Evolutionary conservation across 139 green algal genomes (phyloP).

Genomic region (Asterochloris sp.): DNA sequence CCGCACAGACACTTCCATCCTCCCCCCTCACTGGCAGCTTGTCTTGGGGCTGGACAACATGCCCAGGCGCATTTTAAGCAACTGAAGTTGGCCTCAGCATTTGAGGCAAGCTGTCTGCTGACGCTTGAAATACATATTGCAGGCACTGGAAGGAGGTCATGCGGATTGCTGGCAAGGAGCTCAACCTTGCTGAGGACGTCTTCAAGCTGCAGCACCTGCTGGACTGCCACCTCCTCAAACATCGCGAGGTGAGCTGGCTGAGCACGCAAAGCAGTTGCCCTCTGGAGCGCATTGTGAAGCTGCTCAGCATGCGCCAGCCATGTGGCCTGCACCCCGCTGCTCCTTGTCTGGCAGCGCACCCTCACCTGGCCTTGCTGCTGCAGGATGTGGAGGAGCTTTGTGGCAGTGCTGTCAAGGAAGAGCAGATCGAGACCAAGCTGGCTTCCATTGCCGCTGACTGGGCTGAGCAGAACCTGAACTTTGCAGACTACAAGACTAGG

Average conservation of each 20-base stretch:
- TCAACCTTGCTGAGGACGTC: slow-evolving; percentile 82
- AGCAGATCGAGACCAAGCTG: slow-evolving; percentile 88
- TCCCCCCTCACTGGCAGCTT: too few species aligned
- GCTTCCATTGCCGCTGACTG: slow-evolving; percentile 43
- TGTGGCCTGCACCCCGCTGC: too few species aligned
- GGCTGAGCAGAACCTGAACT: slow-evolving; percentile 51
- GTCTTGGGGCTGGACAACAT: too few species aligned
- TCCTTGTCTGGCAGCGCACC: too few species aligned
- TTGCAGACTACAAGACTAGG: slow-evolving; percentile 88
- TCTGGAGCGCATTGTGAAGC: too few species aligned
- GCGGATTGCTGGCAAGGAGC: slow-evolving; percentile 64
- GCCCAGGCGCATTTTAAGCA: neutral
- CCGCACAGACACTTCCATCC: neutral
- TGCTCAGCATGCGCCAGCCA: too few species aligned
- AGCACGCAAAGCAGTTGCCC: too few species aligned
- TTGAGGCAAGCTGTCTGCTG: neutral
- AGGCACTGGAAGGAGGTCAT: slow-evolving; percentile 88
- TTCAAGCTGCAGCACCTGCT: slow-evolving; percentile 91
- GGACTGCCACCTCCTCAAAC: slow-evolving; percentile 66
- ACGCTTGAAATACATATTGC: neutral
- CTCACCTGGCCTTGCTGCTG: too few species aligned
- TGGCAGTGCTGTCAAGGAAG: slow-evolving; percentile 83
- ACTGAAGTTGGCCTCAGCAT: neutral
- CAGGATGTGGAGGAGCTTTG: slow-evolving; percentile 85
- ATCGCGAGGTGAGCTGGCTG: slow-evolving; percentile 31